phyloP scores from a whole-genome alignment of 768 basidiomycete species.

The Hypholoma sublateritium region DNA sequence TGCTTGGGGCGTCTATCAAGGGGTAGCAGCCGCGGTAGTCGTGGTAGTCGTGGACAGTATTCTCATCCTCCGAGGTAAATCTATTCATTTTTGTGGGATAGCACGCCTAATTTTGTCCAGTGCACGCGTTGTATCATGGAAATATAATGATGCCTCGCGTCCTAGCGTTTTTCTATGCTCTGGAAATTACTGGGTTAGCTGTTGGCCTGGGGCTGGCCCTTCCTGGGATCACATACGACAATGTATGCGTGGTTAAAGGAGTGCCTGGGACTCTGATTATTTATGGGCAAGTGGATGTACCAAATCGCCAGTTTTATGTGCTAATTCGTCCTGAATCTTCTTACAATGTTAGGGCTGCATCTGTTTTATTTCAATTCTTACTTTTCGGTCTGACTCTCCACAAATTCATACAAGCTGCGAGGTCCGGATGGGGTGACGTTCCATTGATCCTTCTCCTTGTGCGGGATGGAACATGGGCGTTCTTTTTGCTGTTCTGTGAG shows the following conservation, averaged over 20 bases:
- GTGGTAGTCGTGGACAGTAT: slow-evolving; percentile 35
- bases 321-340: not conserved
- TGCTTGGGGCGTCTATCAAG: slow-evolving; percentile 46
- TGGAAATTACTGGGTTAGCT: slow-evolving; percentile 31
- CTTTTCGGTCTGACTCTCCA: slow-evolving; percentile 37
- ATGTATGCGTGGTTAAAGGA: slow-evolving; percentile 29
- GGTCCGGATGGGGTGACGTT: slow-evolving; percentile 39
- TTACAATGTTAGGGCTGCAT: slow-evolving; percentile 23
- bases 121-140: slow-evolving; percentile 41
- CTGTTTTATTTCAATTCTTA: slow-evolving; percentile 36
- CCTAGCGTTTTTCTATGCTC: slow-evolving; percentile 23
- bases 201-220: slow-evolving; percentile 27
- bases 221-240: slow-evolving; percentile 31
- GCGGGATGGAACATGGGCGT: slow-evolving; percentile 47
- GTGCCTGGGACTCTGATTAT: slow-evolving; percentile 29
- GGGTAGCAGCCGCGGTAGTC: slow-evolving; percentile 27
- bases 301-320: not conserved
- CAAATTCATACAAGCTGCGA: slow-evolving; percentile 33
- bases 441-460: slow-evolving; percentile 40
- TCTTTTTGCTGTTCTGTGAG: slow-evolving; percentile 39
- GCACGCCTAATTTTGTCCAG: slow-evolving; percentile 14
- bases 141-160: slow-evolving; percentile 25
- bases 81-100: not conserved
- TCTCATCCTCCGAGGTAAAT: slow-evolving; percentile 38
- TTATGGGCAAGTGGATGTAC: slow-evolving; percentile 24